Base-by-base conservation (phyloP, 2,329 filamentous ascomycete genomes). In the Ascochyta lentis region DNA sequence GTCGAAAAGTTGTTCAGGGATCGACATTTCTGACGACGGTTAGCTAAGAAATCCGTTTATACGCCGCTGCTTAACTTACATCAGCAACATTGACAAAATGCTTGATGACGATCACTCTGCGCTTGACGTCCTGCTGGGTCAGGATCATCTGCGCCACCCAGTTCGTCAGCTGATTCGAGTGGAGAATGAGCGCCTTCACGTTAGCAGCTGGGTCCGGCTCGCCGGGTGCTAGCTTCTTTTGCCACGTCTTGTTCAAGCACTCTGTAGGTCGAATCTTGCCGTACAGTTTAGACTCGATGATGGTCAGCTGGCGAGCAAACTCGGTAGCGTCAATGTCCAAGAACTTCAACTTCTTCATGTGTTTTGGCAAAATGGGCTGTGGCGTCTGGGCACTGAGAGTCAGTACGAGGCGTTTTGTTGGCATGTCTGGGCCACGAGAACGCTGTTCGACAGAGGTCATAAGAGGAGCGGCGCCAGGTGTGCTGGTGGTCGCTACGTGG, bases 131-230 rank as follows among this genome's bases (percentile, higher is more conserved):
- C 67, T 89, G 86, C 76, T 99, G 95, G 0, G 90, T 93, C 59
- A 99, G 78, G 65, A 99, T 98, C 95, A 99, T 98, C 76, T 98
- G 94, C 27, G 95, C 95, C 46, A 98, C 95, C 95, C 95, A 99
- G 74, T 98, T 99, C 6, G 95, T 99, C 82, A 99, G 88, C 76
- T 98, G 94, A 71, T 99, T 99, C 0, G 95, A 98, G 78, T 99
- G 95, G 48, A 98, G 82, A 78, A 99, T 99, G 60, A 99, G 83
- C 9, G 92, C 91, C 78, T 98, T 97, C 65, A 99, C 92, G 67
- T 99, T 98, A 0, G 92, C 86, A 9, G 95, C 93, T 31, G 93
- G 91, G 68, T 96, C 92, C 6, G 89, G 85, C 60, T 93, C 90
- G 57, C 89, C 89, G 31, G 93, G 89, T 8, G 80, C 84, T 55